These are phyloP conservation scores for Ophiosphaerella narmari DNA, from an alignment of 2,329 filamentous ascomycete genomes.

Conservation along the genomic window DNA sequence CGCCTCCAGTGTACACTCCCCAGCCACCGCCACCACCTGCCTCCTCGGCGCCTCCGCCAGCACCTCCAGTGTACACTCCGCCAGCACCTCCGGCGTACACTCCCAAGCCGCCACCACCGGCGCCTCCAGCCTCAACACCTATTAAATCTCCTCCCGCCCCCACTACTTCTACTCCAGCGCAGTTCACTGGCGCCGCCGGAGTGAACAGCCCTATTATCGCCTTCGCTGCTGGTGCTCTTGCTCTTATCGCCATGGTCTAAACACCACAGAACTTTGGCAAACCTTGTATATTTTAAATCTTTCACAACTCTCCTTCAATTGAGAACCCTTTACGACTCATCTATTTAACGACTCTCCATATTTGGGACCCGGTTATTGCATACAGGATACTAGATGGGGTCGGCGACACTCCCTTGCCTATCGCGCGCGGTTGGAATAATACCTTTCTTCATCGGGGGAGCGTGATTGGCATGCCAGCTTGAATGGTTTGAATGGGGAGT, in stretches of 20 bases:
- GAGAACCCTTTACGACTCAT: background rate
- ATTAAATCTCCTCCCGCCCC: constrained; percentile 11
- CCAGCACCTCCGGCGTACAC: constrained; percentile 2
- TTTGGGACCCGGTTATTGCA: background rate
- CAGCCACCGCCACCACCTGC: background rate
- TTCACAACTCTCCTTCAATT: constrained; percentile 1
- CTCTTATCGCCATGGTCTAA: constrained; percentile 27
- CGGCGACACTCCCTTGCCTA: background rate
- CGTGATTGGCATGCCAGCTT: no score
- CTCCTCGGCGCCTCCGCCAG: constrained; percentile 1
- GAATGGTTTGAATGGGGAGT: no score
- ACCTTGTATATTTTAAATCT: background rate
- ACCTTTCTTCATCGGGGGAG: no score
- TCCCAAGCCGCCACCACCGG: constrained; percentile 2
- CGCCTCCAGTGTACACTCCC: constrained; percentile 4
- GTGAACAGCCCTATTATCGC: constrained; percentile 30
- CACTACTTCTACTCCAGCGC: constrained; percentile 11
- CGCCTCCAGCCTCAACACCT: constrained; percentile 3
- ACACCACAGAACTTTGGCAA: background rate
- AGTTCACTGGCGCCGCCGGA: constrained; percentile 33
- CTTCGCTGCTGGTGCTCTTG: constrained; percentile 29
- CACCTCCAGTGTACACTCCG: background rate
- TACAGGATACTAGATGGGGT: background rate
- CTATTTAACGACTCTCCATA: constrained; percentile 1
- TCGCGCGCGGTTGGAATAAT: no score